Conservation (phyloP, 768 basidiomycete species). For the Mycena amicta region DNA sequence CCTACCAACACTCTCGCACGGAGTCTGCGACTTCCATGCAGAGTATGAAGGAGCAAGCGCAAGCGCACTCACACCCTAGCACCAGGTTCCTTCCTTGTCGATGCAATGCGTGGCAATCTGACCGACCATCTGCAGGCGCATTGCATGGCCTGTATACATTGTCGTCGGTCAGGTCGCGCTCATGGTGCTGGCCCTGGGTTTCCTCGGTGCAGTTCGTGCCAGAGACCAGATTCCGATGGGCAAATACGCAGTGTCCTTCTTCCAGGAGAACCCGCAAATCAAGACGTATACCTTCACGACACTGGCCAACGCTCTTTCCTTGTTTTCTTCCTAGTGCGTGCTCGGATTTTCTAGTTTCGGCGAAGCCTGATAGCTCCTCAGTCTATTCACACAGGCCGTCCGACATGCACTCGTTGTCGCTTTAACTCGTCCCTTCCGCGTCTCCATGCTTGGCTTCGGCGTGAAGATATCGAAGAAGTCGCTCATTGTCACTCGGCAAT, state of each 20-base stretch:
- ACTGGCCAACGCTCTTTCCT: slow-evolving; percentile 2
- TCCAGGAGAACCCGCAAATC: neutral
- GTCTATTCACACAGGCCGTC: slow-evolving; percentile 10
- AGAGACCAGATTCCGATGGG: neutral
- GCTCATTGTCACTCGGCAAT: neutral
- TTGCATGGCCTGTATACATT: neutral
- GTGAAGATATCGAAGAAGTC: slow-evolving; percentile 2
- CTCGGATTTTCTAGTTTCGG: too few species aligned
- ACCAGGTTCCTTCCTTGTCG: neutral
- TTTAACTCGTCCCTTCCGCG: slow-evolving; percentile 1
- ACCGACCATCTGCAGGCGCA: too few species aligned
- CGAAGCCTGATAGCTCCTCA: neutral
- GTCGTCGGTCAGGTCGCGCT: neutral
- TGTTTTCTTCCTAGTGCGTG: slow-evolving; percentile 9
- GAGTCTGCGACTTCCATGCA: neutral
- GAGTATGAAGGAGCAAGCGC: neutral
- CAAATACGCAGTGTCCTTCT: neutral
- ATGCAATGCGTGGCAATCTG: neutral
- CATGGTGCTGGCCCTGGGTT: neutral
- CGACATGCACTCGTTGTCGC: slow-evolving; percentile 2
- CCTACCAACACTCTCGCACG: neutral
- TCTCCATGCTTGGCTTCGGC: slow-evolving; percentile 4
- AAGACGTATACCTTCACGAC: slow-evolving; percentile 8
- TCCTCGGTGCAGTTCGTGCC: neutral
- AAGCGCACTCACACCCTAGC: neutral